Conservation (phyloP, 2,329 filamentous ascomycete genomes). For the Nothomitra cinnamomea region DNA sequence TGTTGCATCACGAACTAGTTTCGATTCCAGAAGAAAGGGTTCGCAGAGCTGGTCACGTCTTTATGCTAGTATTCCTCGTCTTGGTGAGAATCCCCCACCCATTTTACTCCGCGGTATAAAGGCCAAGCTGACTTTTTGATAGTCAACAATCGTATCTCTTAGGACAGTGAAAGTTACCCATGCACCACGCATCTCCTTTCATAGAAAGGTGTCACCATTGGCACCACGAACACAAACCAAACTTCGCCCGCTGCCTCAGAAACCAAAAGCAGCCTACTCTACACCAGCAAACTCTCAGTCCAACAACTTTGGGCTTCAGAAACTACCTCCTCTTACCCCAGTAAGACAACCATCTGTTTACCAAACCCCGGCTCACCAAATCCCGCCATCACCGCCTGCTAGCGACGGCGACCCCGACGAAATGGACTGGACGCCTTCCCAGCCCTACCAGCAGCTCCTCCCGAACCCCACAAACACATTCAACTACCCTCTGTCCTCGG, state of each 20-base stretch:
- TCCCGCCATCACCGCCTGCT: constrained; percentile 23
- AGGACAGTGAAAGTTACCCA: constrained; percentile 7
- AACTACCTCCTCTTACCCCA: constrained; percentile 10
- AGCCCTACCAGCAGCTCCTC: constrained; percentile 17
- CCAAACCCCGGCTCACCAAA: constrained; percentile 5
- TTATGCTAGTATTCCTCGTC: constrained; percentile 24
- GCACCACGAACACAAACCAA: neutral
- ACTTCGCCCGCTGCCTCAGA: constrained; percentile 10
- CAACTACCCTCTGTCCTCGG: constrained; percentile 9
- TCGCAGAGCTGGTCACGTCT: constrained; percentile 21
- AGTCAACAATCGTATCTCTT: constrained; percentile 23
- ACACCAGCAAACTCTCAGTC: constrained; percentile 22
- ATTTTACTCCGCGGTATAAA: constrained; percentile 3
- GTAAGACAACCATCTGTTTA: constrained; percentile 13
- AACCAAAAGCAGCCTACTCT: constrained; percentile 8
- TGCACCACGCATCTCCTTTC: neutral
- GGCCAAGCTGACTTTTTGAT: neutral
- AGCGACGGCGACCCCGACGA: constrained; percentile 19
- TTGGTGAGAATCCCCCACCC: constrained; percentile 6
- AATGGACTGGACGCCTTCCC: constrained; percentile 35
- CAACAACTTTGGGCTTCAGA: constrained; percentile 21
- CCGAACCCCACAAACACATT: constrained; percentile 17
- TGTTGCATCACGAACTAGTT: constrained; percentile 23
- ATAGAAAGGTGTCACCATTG: neutral
- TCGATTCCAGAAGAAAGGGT: constrained; percentile 18